phyloP scores from a whole-genome alignment of 306 rosid species.

The Canavalia gladiata region DNA sequence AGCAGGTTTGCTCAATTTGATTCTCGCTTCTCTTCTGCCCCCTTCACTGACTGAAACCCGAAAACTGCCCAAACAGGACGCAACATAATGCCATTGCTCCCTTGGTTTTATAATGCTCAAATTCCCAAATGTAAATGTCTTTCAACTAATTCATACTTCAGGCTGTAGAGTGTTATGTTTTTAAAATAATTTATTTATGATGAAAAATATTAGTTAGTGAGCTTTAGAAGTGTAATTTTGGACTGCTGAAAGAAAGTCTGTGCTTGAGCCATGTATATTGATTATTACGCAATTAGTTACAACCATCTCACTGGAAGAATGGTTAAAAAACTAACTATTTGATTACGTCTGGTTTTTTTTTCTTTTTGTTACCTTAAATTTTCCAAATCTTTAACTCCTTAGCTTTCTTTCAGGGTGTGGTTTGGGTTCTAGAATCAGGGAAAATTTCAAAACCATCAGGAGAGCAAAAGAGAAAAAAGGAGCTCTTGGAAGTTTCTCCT shows the following conservation, averaged over 20 bases:
- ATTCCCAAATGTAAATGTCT: slow-evolving; percentile 4
- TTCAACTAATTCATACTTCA: background rate
- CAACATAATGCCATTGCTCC: background rate
- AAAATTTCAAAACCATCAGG: slow-evolving; percentile 54
- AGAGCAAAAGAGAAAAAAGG: slow-evolving; percentile 67
- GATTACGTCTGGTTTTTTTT: background rate
- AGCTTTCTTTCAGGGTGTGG: slow-evolving; percentile 67
- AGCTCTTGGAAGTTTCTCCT: slow-evolving; percentile 77
- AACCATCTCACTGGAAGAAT: background rate
- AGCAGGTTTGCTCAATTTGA: slow-evolving; percentile 57
- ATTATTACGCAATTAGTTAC: background rate
- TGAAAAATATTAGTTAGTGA: background rate
- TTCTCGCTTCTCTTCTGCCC: background rate
- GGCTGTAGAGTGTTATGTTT: background rate
- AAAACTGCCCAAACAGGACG: background rate
- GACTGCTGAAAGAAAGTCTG: slow-evolving; percentile 33
- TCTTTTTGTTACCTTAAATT: background rate
- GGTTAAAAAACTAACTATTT: background rate
- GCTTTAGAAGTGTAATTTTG: slow-evolving; percentile 2
- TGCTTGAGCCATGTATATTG: background rate
- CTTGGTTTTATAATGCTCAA: background rate
- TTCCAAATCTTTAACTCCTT: slow-evolving; percentile 33
- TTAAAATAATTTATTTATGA: background rate
- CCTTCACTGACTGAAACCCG: background rate
- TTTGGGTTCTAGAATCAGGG: slow-evolving; percentile 85